These are phyloP conservation scores for Eudorina sp. DNA, from an alignment of 139 green algal species.

Conservation along the genomic window DNA sequence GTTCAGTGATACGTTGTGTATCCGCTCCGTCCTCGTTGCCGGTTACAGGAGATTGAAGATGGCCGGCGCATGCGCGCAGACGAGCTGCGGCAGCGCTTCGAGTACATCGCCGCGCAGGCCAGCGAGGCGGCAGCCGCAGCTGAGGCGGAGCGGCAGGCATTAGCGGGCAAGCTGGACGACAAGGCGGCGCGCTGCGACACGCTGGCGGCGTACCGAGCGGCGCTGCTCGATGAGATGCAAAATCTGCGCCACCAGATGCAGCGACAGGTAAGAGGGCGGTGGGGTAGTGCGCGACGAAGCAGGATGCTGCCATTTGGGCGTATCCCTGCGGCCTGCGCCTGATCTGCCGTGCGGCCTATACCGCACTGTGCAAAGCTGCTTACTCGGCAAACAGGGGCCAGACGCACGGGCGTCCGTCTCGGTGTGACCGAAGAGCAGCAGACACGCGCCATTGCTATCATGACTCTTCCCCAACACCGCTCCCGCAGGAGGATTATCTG, in stretches of 20 bases:
- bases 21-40: not conserved
- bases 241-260: constrained; percentile 48
- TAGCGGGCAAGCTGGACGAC: constrained; percentile 36
- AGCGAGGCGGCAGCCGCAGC: constrained; percentile 47
- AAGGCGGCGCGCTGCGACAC: constrained; percentile 49
- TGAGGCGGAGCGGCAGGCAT: constrained; percentile 42
- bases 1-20: not conserved
- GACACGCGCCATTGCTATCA: not conserved
- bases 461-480: not conserved
- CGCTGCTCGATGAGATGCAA: constrained; percentile 46
- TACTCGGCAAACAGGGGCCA: too few species aligned
- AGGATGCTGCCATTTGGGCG: too few species aligned
- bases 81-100: constrained; percentile 55
- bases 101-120: constrained; percentile 57
- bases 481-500: constrained; percentile 6
- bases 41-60: constrained; percentile 37
- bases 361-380: too few species aligned
- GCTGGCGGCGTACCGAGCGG: constrained; percentile 43
- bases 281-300: too few species aligned
- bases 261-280: not conserved
- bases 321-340: too few species aligned
- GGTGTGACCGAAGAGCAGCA: too few species aligned
- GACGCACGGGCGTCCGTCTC: too few species aligned
- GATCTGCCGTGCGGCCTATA: too few species aligned
- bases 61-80: constrained; percentile 46